Conservation (phyloP, 805 yeast genomes). For the Cyberlindnera maritima region DNA sequence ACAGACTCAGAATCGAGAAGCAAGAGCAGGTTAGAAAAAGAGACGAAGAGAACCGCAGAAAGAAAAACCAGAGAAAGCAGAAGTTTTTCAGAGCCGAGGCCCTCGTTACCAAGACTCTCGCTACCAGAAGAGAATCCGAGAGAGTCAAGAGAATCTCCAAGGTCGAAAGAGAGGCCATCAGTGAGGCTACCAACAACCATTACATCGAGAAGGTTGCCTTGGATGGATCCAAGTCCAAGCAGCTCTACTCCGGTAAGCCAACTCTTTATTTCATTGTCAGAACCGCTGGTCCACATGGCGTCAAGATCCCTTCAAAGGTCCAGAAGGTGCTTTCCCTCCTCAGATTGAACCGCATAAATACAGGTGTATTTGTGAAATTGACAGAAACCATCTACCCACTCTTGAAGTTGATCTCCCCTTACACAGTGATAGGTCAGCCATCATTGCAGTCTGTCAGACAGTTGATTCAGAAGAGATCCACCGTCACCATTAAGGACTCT, state of each 20-base stretch:
- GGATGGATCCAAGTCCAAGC: slow-evolving; percentile 34
- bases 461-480: slow-evolving; percentile 74
- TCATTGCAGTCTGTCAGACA: slow-evolving; percentile 70
- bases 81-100: slow-evolving; percentile 75
- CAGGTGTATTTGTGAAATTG: slow-evolving; percentile 70
- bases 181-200: slow-evolving; percentile 27
- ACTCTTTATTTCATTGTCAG: slow-evolving; percentile 65
- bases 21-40: slow-evolving; percentile 61
- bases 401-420: slow-evolving; percentile 67
- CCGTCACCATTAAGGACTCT: slow-evolving; percentile 39
- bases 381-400: slow-evolving; percentile 59
- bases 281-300: slow-evolving; percentile 61
- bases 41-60: slow-evolving; percentile 42
- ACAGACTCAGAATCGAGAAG: slow-evolving; percentile 67
- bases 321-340: slow-evolving; percentile 56
- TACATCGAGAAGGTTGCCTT: slow-evolving; percentile 32
- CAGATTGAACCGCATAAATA: slow-evolving; percentile 56
- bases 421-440: slow-evolving; percentile 71
- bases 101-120: slow-evolving; percentile 61
- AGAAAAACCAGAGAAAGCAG: slow-evolving; percentile 40
- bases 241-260: slow-evolving; percentile 40
- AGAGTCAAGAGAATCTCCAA: slow-evolving; percentile 63
- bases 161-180: slow-evolving; percentile 41
- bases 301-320: slow-evolving; percentile 64
- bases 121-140: slow-evolving; percentile 64